Evolutionary conservation across 2,329 filamentous ascomycete genomes (phyloP), one percentile per base, ranked within the genome.

Genomic region (Stagonosporopsis rhizophila): DNA sequence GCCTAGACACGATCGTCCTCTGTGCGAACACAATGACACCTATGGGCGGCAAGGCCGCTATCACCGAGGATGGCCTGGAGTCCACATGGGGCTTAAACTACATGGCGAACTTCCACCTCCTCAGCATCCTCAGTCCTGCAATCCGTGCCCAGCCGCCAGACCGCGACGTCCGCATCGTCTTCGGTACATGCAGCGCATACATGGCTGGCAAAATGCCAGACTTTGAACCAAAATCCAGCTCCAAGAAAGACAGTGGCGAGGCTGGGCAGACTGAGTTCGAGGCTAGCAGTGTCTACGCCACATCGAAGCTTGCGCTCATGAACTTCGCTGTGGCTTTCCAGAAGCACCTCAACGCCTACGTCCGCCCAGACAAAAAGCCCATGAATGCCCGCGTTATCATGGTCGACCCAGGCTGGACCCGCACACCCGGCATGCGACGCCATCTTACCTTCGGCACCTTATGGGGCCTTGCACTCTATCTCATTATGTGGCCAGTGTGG

Each of bases 11-110:
- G 87, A 81, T 99, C 42, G 85, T 99, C 19, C 83, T 99, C 17
- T 96, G 92, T 75, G 95, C 89, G 9, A 90, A 90, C 40, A 89
- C 89, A 0, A 80, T 92, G 64, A 91, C 89, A 4, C 88, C 91
- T 2, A 84, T 84, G 11, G 90, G 87, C 1, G 82, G 83, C 5
- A 78, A 81, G 61, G 80, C 85, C 25, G 79, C 76, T 1, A 79
- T 85, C 62, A 96, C 92, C 0, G 78, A 82, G 6, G 92, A 97
- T 70, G 92, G 92, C 0, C 80, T 98, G 14, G 94, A 98, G 72
- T 84, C 89, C 63, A 94, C 90, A 58, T 98, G 93, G 93, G 92
- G 92, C 79, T 82, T 98, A 67, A 99, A 99, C 73, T 99, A 92
- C 75, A 83, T 99, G 35, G 89, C 92, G 61, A 98, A 97, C 75